phyloP scores from a whole-genome alignment of 352 stramenopile genomes.

The Pythium folliculosum region DNA sequence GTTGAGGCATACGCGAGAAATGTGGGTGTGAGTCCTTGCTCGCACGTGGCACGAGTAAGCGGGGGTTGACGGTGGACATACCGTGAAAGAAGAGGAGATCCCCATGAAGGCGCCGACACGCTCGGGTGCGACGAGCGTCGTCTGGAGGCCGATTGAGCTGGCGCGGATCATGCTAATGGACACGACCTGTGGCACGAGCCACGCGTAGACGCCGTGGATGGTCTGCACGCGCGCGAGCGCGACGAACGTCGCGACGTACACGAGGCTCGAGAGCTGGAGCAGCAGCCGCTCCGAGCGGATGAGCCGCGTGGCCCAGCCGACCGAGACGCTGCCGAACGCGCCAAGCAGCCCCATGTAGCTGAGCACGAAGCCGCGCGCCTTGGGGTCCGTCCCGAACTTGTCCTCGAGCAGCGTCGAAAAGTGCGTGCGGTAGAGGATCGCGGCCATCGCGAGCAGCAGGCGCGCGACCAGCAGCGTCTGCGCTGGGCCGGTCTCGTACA shows the following conservation, averaged over 20 bases:
- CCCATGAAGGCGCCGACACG: slow-evolving; percentile 80
- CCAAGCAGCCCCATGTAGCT: slow-evolving; percentile 83
- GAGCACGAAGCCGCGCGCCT: slow-evolving; percentile 63
- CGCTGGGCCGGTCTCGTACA: slow-evolving; percentile 61
- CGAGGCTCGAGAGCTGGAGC: slow-evolving; percentile 59
- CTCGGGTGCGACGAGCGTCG: slow-evolving; percentile 64
- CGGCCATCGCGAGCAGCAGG: slow-evolving; percentile 71
- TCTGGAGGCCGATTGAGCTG: slow-evolving; percentile 77
- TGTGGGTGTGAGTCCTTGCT: neutral
- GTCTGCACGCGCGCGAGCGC: slow-evolving; percentile 54
- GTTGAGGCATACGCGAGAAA: neutral
- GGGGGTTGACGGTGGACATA: slow-evolving; percentile 23
- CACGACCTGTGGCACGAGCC: slow-evolving; percentile 69
- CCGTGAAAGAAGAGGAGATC: slow-evolving; percentile 77
- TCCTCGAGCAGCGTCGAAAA: slow-evolving; percentile 80
- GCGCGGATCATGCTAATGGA: slow-evolving; percentile 69
- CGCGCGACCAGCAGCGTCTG: slow-evolving; percentile 71
- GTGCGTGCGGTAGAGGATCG: slow-evolving; percentile 78
- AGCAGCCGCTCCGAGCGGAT: slow-evolving; percentile 59
- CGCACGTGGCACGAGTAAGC: neutral
- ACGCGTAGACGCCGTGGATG: slow-evolving; percentile 53
- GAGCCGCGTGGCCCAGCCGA: slow-evolving; percentile 50
- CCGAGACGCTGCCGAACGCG: slow-evolving; percentile 61
- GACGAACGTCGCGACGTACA: slow-evolving; percentile 77
- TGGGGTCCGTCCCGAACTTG: slow-evolving; percentile 73